phyloP scores from a whole-genome alignment of 768 basidiomycete genomes.

The Panaeolus papilionaceus region DNA sequence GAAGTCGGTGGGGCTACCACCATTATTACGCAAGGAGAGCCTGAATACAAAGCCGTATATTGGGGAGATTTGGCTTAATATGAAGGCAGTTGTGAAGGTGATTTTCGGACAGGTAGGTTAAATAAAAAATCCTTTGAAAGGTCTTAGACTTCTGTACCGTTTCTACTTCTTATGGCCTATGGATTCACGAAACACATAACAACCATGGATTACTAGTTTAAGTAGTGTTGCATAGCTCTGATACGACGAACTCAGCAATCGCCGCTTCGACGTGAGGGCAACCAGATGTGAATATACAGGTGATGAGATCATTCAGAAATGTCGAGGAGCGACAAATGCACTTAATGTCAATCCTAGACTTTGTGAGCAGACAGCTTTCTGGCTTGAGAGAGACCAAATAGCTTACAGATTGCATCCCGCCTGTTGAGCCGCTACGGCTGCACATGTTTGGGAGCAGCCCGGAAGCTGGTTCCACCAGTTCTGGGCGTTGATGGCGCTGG shows the following conservation, averaged over 20 bases:
- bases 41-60: too few species aligned
- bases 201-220: too few species aligned
- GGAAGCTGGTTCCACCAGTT: slow-evolving; percentile 6
- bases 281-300: neutral
- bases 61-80: too few species aligned
- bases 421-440: neutral
- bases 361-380: neutral
- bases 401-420: neutral
- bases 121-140: too few species aligned
- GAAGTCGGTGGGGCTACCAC: too few species aligned
- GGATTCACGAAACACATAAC: too few species aligned
- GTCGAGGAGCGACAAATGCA: slow-evolving; percentile 1
- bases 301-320: neutral
- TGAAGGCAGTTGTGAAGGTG: too few species aligned
- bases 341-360: neutral
- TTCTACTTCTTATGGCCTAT: too few species aligned
- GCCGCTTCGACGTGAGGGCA: neutral
- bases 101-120: too few species aligned
- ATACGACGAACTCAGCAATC: neutral
- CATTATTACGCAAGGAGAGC: too few species aligned
- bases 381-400: neutral
- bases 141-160: too few species aligned
- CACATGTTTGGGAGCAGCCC: neutral
- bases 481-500: neutral
- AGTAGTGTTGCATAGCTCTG: neutral